Base-by-base conservation (phyloP, 2,329 filamentous ascomycete genomes). In the Cordyceps fumosorosea region DNA sequence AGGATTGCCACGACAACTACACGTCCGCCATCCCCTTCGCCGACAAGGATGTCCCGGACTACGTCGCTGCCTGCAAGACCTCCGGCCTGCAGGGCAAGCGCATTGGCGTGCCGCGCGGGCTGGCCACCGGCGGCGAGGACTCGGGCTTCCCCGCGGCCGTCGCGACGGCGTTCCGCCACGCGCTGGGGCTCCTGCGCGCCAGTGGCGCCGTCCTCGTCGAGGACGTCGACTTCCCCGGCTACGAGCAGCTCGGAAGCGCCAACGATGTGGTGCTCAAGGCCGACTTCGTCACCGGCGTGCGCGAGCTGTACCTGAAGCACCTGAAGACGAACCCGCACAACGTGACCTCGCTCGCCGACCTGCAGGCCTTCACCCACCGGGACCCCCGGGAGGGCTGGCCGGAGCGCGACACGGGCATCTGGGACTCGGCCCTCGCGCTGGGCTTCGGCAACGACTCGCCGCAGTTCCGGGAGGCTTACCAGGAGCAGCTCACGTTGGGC, bases 71-170 rank as follows among this genome's bases (percentile, higher is more conserved):
- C 0, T 83, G 86, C 69, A 78, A 83, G 32, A 71, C 78, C 29
- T 77, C 78, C 24, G 78, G 79, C 1, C 75, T 89, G 0, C 63
- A 72, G 10, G 84, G 83, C 11, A 83, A 84, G 58, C 80, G 86
- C 2, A 84, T 90, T 40, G 88, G 88, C 2, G 78, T 90, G 5
- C 84, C 87, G 0, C 77, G 81, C n/a, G 86, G 88, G 66, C 29
- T 11, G 53, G 47, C 20, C 26, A 16, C 29, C 5, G 29, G 29
- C 29, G 26, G 16, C 5, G 22, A 76, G 22, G 8, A 62, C 3
- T 45, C 60, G 16, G 56, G 22, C 2, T 18, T 22, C 11, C 56
- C 60, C 26, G 58, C 60, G 42, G 60, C 34, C 62, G 63, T 40
- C 16, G 58, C 84, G 5, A 72, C 75, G 1, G 80, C 81, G 0